Evolutionary conservation across 306 rosid genomes (phyloP).

Genomic region (Trifolium repens): DNA sequence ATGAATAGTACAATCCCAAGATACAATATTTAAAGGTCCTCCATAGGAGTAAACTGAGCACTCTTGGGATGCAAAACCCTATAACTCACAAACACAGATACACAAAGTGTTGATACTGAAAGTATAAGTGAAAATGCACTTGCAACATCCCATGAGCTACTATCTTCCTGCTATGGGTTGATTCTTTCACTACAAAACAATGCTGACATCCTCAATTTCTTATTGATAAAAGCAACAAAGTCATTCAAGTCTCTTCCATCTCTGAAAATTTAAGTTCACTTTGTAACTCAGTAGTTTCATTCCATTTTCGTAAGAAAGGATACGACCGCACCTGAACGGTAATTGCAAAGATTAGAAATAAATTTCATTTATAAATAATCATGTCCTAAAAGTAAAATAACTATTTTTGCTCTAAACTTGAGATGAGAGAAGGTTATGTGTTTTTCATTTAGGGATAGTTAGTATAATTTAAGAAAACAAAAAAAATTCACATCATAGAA

Average conservation of each 20-base stretch:
- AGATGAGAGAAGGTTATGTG: neutral
- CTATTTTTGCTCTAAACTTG: neutral
- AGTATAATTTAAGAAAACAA: neutral
- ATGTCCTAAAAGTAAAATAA: neutral
- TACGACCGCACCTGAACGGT: too few relatives aligned
- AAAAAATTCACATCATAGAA: neutral
- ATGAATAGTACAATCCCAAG: slow-evolving; percentile 52
- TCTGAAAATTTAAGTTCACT: too few relatives aligned
- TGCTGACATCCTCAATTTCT: too few relatives aligned
- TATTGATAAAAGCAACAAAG: too few relatives aligned
- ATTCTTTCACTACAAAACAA: too few relatives aligned
- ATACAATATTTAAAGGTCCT: slow-evolving; percentile 62
- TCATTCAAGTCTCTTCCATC: too few relatives aligned
- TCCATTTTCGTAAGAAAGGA: too few relatives aligned
- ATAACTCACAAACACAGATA: slow-evolving; percentile 74
- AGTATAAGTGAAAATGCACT: slow-evolving; percentile 77
- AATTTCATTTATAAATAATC: neutral
- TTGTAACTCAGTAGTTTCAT: too few relatives aligned
- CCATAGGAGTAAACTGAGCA: slow-evolving; percentile 64
- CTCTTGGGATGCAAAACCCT: slow-evolving; percentile 54
- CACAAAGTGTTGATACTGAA: slow-evolving; percentile 87
- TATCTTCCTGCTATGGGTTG: neutral
- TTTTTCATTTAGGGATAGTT: neutral
- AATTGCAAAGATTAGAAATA: too few relatives aligned
- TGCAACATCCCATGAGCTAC: slow-evolving; percentile 65